Evolutionary conservation across 768 basidiomycete species (phyloP).

Genomic region (Mycena pura): DNA sequence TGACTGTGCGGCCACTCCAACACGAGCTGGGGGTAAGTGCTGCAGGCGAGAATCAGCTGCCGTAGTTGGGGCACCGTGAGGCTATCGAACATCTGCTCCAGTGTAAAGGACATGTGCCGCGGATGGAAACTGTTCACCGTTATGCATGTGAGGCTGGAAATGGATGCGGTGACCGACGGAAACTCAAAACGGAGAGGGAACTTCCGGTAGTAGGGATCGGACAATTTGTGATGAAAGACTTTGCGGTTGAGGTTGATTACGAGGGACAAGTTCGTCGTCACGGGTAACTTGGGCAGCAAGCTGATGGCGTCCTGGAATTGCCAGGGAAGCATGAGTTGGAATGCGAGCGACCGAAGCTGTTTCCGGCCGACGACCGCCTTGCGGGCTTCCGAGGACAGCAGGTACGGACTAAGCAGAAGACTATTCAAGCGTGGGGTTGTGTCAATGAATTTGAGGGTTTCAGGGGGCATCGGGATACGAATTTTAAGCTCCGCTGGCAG

Average conservation of each 20-base stretch:
- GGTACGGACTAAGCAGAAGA: not conserved
- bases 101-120: not conserved
- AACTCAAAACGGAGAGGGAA: not conserved
- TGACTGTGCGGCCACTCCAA: not conserved
- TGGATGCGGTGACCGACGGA: not conserved
- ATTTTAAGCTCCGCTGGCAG: not conserved
- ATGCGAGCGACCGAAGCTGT: not conserved
- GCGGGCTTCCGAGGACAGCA: not conserved
- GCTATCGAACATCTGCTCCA: not conserved
- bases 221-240: too few relatives aligned
- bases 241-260: not conserved
- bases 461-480: not conserved
- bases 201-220: not conserved
- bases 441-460: not conserved
- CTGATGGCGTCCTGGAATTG: not conserved
- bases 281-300: not conserved
- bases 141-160: not conserved
- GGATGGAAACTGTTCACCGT: not conserved
- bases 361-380: not conserved
- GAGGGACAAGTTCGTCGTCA: not conserved
- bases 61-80: not conserved
- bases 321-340: not conserved
- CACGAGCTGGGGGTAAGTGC: not conserved
- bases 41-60: not conserved
- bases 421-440: not conserved